Conservation (phyloP, 352 stramenopile species). For the Elongisporangium undulatum region DNA sequence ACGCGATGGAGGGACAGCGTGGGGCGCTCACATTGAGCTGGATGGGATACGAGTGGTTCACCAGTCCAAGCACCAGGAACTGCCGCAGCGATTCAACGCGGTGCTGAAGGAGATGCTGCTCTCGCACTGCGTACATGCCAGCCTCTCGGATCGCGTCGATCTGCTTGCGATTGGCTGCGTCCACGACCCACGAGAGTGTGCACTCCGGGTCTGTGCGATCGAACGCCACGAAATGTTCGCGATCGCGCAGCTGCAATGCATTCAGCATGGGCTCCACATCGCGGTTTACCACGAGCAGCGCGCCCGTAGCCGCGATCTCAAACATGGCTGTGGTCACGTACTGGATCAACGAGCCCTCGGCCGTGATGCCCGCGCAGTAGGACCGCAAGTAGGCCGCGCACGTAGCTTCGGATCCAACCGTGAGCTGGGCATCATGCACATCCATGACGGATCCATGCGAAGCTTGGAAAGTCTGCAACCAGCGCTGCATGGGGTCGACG, state of each 20-base stretch:
- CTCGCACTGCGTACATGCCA: slow-evolving; percentile 55
- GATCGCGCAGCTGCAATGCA: slow-evolving; percentile 45
- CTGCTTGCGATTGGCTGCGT: slow-evolving; percentile 37
- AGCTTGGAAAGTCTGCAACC: slow-evolving; percentile 50
- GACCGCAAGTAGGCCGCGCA: slow-evolving; percentile 67
- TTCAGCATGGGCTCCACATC: slow-evolving; percentile 51
- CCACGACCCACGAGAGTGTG: slow-evolving; percentile 43
- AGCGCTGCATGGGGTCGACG: slow-evolving; percentile 68
- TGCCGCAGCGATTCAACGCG: slow-evolving; percentile 50
- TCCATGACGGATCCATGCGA: slow-evolving; percentile 50
- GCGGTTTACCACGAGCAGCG: slow-evolving; percentile 61
- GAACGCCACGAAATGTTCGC: slow-evolving; percentile 60
- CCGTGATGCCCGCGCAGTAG: slow-evolving; percentile 71
- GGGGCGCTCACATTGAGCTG: background rate
- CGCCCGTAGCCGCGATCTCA: slow-evolving; percentile 69
- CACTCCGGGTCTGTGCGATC: slow-evolving; percentile 45
- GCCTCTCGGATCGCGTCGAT: slow-evolving; percentile 56
- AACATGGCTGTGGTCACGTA: slow-evolving; percentile 80
- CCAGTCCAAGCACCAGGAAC: slow-evolving; percentile 30
- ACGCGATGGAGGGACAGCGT: slow-evolving; percentile 57
- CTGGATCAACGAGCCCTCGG: slow-evolving; percentile 59
- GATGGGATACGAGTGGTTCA: background rate
- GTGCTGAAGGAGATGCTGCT: slow-evolving; percentile 52
- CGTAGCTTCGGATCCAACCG: slow-evolving; percentile 41
- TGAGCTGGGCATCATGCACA: slow-evolving; percentile 38